Conservation (phyloP, 768 basidiomycete genomes). For the Macrolepiota dolichaula region DNA sequence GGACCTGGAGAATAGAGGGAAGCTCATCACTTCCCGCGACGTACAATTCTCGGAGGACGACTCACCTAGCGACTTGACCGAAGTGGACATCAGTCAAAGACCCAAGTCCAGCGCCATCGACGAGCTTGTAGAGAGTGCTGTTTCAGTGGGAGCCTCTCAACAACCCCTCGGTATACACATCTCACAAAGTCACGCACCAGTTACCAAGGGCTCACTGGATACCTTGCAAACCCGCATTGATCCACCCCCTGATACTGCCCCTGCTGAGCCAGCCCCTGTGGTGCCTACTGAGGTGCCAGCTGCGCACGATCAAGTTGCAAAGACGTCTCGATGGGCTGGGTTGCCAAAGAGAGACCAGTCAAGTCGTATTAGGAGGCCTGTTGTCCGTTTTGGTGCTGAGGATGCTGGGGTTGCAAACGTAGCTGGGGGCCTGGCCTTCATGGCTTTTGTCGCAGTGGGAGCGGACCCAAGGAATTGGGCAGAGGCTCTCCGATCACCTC, state of each 20-base stretch:
- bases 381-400: background rate
- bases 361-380: background rate
- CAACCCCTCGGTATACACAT: too few species aligned
- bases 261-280: too few species aligned
- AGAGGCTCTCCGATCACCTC: background rate
- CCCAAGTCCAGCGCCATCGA: too few species aligned
- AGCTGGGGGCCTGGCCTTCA: background rate
- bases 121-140: too few species aligned
- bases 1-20: background rate
- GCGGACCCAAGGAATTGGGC: background rate
- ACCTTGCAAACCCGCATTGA: too few species aligned
- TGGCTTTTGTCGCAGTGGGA: background rate
- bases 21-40: background rate
- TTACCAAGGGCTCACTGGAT: too few species aligned
- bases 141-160: too few species aligned
- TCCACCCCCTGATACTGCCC: too few species aligned
- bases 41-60: background rate
- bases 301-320: too few species aligned
- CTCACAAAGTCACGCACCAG: too few species aligned
- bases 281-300: too few species aligned
- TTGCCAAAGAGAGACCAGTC: constrained; percentile 3
- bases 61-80: background rate
- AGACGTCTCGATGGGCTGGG: constrained; percentile 1
- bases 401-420: background rate
- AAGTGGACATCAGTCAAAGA: background rate